Conservation (phyloP, 1,284 basidiomycete genomes). For the Termitomyces sp. region DNA sequence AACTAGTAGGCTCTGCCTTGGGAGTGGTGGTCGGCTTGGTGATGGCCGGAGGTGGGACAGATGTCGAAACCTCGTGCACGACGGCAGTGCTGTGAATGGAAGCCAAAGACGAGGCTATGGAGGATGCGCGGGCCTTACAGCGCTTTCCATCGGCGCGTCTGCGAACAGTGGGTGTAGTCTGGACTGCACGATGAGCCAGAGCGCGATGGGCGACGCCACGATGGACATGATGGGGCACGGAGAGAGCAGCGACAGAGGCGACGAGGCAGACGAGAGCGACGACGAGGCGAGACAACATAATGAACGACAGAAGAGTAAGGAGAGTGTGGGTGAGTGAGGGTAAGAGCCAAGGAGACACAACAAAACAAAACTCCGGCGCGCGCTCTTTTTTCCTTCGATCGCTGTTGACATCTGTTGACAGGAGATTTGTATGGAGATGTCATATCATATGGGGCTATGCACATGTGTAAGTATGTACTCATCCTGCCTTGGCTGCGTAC, state of each 20-base stretch:
- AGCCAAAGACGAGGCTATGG: slow-evolving; percentile 7
- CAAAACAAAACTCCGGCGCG: background rate
- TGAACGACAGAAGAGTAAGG: slow-evolving; percentile 16
- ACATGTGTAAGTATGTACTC: slow-evolving; percentile 3
- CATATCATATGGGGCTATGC: background rate
- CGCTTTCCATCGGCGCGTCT: slow-evolving; percentile 37
- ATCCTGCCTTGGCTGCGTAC: slow-evolving; percentile 55
- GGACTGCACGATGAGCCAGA: slow-evolving; percentile 20
- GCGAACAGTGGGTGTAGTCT: slow-evolving; percentile 20
- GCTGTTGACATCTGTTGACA: slow-evolving; percentile 12
- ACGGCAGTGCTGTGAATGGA: background rate
- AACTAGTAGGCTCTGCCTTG: slow-evolving; percentile 14
- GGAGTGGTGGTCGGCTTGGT: slow-evolving; percentile 12
- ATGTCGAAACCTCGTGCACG: slow-evolving; percentile 6
- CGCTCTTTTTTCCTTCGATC: background rate
- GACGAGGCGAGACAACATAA: slow-evolving; percentile 45
- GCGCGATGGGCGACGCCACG: slow-evolving; percentile 34
- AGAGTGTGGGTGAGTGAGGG: slow-evolving; percentile 8
- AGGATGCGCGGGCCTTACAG: slow-evolving; percentile 32
- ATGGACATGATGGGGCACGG: slow-evolving; percentile 46
- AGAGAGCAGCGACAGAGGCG: slow-evolving; percentile 38
- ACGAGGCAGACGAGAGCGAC: slow-evolving; percentile 42
- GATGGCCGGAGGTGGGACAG: slow-evolving; percentile 15
- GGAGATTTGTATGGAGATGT: slow-evolving; percentile 4
- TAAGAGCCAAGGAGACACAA: background rate